Evolutionary conservation across 192 early-diverging fungal genomes (phyloP).

Genomic region (Chytriomyces hyalinus): DNA sequence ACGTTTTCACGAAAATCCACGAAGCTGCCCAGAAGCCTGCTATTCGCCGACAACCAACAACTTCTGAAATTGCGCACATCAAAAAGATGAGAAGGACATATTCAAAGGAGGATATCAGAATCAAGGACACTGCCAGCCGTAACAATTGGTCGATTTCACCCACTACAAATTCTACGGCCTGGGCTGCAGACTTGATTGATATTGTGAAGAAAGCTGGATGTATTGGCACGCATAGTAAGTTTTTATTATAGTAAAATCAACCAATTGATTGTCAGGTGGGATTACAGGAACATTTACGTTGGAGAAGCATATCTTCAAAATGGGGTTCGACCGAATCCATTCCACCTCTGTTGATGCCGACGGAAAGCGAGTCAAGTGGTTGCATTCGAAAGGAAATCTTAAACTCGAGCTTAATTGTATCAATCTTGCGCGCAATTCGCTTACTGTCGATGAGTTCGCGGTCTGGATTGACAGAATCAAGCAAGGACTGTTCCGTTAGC

Average conservation of each 20-base stretch:
- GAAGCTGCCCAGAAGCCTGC: not conserved
- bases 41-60: not conserved
- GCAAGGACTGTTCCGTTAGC: not conserved
- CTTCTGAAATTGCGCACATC: conserved; percentile 4
- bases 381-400: conserved; percentile 1
- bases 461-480: not conserved
- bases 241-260: not conserved
- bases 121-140: not conserved
- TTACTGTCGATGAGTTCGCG: not conserved
- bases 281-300: not conserved
- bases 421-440: not conserved
- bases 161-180: not conserved
- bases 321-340: not conserved
- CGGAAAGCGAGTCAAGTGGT: not conserved
- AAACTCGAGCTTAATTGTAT: not conserved
- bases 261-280: not conserved
- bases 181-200: not conserved
- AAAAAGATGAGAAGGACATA: not conserved
- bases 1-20: not conserved
- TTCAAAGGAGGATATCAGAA: not conserved
- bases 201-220: conserved; percentile 3
- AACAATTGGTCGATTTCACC: not conserved
- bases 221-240: conserved; percentile 5
- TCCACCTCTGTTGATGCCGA: not conserved
- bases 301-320: not conserved